Conservation (phyloP, 805 yeast genomes). For the Yarrowia porcina region DNA sequence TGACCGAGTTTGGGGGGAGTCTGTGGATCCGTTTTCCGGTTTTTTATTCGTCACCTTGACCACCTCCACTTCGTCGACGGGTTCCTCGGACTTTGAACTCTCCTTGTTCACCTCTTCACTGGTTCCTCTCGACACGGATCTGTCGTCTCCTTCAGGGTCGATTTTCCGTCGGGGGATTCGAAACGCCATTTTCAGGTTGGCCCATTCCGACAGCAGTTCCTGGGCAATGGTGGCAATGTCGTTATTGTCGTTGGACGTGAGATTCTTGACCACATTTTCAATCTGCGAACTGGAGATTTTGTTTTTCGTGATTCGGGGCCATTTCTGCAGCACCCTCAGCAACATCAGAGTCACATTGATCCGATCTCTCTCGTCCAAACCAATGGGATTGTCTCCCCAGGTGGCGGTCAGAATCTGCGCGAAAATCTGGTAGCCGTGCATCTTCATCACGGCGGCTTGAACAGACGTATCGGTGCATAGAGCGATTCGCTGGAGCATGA, state of each 20-base stretch:
- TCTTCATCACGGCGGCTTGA: conserved; percentile 58
- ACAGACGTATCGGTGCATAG: conserved; percentile 44
- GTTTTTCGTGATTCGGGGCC: conserved; percentile 75
- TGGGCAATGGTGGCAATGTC: conserved; percentile 42
- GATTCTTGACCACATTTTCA: conserved; percentile 54
- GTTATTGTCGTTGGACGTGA: conserved; percentile 36
- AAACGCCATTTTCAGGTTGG: conserved; percentile 71
- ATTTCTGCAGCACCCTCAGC: conserved; percentile 53
- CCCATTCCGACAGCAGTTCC: conserved; percentile 63
- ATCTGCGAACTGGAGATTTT: conserved; percentile 72
- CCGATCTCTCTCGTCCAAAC: not conserved
- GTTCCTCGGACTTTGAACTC: not conserved
- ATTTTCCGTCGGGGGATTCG: conserved; percentile 66
- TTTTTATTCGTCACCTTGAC: not conserved
- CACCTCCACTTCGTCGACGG: not conserved
- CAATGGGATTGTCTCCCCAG: conserved; percentile 9
- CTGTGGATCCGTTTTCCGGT: not conserved
- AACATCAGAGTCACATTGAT: conserved; percentile 45
- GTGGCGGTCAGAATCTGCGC: conserved; percentile 48
- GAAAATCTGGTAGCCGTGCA: conserved; percentile 85
- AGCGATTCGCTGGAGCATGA: conserved; percentile 67
- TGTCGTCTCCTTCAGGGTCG: conserved; percentile 24
- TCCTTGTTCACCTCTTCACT: not conserved
- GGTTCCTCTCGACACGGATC: not conserved
- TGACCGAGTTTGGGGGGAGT: not conserved